These are phyloP conservation scores for Trametes gibbosa DNA, from an alignment of 768 basidiomycete species.

Conservation along the genomic window DNA sequence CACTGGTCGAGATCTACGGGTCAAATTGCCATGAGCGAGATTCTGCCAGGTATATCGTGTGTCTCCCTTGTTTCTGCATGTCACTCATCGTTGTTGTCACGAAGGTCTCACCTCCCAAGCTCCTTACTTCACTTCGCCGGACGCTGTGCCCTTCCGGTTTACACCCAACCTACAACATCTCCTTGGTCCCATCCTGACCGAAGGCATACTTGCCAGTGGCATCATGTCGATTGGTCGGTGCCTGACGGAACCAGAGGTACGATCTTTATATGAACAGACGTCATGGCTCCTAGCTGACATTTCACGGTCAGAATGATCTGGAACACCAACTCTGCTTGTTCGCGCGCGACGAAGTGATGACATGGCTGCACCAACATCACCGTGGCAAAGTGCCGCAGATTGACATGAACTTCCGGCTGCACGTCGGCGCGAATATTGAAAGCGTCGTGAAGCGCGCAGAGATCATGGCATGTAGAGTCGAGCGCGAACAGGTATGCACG, in stretches of 20 bases:
- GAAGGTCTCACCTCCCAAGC: conserved; percentile 38
- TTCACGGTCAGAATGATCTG: conserved; percentile 67
- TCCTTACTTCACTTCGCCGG: conserved; percentile 71
- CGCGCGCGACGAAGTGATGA: conserved; percentile 87
- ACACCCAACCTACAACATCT: conserved; percentile 97
- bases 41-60: conserved; percentile 66
- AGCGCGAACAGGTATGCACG: conserved; percentile 70
- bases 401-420: conserved; percentile 56
- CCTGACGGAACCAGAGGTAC: conserved; percentile 88
- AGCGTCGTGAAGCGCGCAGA: conserved; percentile 78
- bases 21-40: conserved; percentile 87
- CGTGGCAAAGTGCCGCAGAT: conserved; percentile 54
- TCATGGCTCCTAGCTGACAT: neutral
- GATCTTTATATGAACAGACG: conserved; percentile 15
- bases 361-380: conserved; percentile 53
- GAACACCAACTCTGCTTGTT: conserved; percentile 91
- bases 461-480: conserved; percentile 80
- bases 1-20: conserved; percentile 89
- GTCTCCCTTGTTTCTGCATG: neutral
- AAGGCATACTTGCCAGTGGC: conserved; percentile 83
- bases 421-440: conserved; percentile 58
- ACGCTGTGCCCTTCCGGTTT: conserved; percentile 94
- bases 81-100: neutral
- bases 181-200: conserved; percentile 82
- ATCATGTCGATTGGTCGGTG: conserved; percentile 90